Evolutionary conservation across 371 early-diverging fungal genomes (phyloP).

Genomic region (Funneliformis caledonium): DNA sequence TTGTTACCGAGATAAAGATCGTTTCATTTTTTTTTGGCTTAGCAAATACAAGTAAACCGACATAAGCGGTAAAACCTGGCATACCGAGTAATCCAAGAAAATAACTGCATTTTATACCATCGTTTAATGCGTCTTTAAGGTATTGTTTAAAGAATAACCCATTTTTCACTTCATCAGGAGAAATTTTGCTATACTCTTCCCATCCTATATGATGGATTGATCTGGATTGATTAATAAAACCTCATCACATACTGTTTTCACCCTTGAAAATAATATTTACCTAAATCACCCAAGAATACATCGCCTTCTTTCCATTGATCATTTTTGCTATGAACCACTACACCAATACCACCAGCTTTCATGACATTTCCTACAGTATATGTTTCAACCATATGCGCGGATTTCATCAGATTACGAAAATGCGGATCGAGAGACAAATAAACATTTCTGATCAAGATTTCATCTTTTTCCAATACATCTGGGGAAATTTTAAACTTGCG

Average conservation of each 20-base stretch:
- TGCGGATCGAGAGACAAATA: neutral
- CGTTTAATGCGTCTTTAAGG: neutral
- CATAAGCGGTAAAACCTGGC: conserved; percentile 72
- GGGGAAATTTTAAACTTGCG: neutral
- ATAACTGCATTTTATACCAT: neutral
- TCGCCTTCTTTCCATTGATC: conserved; percentile 13
- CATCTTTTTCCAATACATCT: neutral
- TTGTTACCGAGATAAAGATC: conserved; percentile 55
- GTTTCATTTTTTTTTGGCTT: conserved; percentile 72
- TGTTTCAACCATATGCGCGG: neutral
- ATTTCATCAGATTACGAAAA: neutral
- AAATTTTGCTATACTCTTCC: conserved; percentile 6
- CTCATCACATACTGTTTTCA: neutral
- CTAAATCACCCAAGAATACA: neutral
- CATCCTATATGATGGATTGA: neutral
- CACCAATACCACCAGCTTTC: conserved; percentile 1
- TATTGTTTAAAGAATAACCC: neutral
- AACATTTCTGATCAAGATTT: conserved; percentile 12
- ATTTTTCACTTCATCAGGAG: neutral
- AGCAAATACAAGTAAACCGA: conserved; percentile 57
- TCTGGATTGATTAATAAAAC: neutral
- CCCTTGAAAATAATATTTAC: neutral
- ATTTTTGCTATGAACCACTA: conserved; percentile 8
- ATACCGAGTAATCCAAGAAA: conserved; percentile 53
- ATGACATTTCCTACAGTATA: neutral